Conservation (phyloP, 345 rosid species). For the Melaleuca quinquenervia region DNA sequence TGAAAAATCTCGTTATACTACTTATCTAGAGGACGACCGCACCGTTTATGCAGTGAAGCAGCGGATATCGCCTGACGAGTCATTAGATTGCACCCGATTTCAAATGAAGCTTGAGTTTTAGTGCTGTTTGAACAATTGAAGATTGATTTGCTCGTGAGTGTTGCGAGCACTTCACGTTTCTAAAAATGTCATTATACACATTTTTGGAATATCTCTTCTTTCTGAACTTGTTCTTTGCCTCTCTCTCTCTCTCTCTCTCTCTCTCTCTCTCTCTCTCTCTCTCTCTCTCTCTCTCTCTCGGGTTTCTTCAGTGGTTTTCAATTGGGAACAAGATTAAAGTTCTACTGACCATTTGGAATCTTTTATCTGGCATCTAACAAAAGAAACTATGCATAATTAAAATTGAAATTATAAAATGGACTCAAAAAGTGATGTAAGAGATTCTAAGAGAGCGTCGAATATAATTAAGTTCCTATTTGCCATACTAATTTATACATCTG, state of each 20-base stretch:
- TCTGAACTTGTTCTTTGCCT: no score
- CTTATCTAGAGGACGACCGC: not conserved
- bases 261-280: not conserved
- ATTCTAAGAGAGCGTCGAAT: not conserved
- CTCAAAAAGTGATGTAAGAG: not conserved
- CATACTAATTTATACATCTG: not conserved
- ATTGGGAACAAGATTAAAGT: not conserved
- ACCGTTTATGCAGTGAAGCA: not conserved
- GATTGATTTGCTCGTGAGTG: not conserved
- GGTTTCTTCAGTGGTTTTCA: not conserved
- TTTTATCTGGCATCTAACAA: not conserved
- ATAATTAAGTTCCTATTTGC: not conserved
- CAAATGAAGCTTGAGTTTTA: not conserved
- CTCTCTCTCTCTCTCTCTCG: no score
- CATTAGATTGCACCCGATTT: no score
- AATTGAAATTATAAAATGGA: not conserved
- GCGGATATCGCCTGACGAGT: not conserved
- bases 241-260: no score
- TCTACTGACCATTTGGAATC: not conserved
- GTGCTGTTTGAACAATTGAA: not conserved
- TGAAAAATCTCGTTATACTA: not conserved
- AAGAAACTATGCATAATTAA: not conserved
- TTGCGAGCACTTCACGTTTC: not conserved
- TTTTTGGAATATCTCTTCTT: not conserved
- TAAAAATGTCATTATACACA: not conserved